A percentile compares a stretch with the other conserved stretches of the same genome.
phyloP scores from a whole-genome alignment of 2,329 filamentous ascomycete species.

The Venturia oleaginea region DNA sequence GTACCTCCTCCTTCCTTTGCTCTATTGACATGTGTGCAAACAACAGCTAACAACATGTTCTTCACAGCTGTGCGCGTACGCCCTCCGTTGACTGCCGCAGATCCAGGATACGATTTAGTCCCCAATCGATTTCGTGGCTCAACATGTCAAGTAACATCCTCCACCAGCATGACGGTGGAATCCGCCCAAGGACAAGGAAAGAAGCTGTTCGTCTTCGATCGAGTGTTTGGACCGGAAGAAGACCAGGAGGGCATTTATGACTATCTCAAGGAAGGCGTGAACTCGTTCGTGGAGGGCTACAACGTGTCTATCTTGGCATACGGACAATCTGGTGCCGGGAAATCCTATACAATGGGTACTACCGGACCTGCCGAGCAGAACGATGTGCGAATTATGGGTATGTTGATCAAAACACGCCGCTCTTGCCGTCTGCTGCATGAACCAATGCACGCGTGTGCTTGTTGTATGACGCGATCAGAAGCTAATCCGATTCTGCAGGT shows the following conservation, averaged over 20 bases:
- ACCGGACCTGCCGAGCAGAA: slow-evolving; percentile 72
- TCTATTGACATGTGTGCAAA: slow-evolving; percentile 16
- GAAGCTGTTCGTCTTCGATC: slow-evolving; percentile 94
- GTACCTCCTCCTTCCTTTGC: slow-evolving; percentile 32
- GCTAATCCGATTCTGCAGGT: slow-evolving; percentile 42
- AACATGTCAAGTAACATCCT: slow-evolving; percentile 81
- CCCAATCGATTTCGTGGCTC: slow-evolving; percentile 90
- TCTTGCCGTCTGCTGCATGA: not conserved
- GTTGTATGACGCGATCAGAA: slow-evolving; percentile 1
- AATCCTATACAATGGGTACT: slow-evolving; percentile 98
- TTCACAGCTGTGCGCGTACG: slow-evolving; percentile 78
- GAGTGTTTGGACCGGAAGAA: slow-evolving; percentile 78
- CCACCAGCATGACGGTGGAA: slow-evolving; percentile 80
- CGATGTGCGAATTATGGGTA: slow-evolving; percentile 68
- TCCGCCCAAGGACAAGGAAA: slow-evolving; percentile 66
- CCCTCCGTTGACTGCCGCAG: slow-evolving; percentile 69
- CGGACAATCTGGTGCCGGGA: slow-evolving; percentile 93
- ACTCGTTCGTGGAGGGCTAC: slow-evolving; percentile 88
- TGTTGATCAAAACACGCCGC: slow-evolving; percentile 26
- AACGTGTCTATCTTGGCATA: slow-evolving; percentile 97
- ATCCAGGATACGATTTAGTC: slow-evolving; percentile 90
- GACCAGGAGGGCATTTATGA: slow-evolving; percentile 89
- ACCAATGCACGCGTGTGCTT: not conserved
- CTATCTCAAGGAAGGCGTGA: slow-evolving; percentile 83
- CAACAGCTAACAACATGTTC: slow-evolving; percentile 13